Base-by-base conservation (phyloP, 2,329 filamentous ascomycete genomes). In the Hypoxylon sp. region DNA sequence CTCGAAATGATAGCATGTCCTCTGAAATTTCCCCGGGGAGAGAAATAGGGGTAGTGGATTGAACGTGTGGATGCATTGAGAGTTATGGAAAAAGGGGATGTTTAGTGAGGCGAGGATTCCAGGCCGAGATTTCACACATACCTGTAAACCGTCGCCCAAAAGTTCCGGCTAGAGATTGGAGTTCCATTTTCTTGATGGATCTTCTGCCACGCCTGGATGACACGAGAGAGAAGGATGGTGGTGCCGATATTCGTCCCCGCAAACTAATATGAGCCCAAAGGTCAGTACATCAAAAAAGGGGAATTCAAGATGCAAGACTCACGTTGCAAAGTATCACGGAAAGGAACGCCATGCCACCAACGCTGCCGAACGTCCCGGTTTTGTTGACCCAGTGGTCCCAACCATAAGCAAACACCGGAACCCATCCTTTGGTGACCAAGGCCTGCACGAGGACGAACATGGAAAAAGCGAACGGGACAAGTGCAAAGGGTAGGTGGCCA, bases 381-480 rank as follows among this genome's bases (percentile, higher is more conserved):
- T 86, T 90, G 8, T 83, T 79, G 0, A 92, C 90, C 91, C 91
- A 93, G 55, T 91, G 87, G 63, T 92, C 86, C 91, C 91, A 93
- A 1, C 91, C 91, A 55, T 91, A 83, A 0, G 91, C 91, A 72
- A 93, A 93, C 0, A 93, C 89, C 0, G 86, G 85, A 0, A 93
- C 88, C 91, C 91, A 93, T 10, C 91, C 91, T 69, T 91, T 93
- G 0, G 89, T 92, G 0, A 92, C 91, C 1, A 93, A 79, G 0
- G 86, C 90, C 74, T 93, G 91, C 0, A 93, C 91, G 0, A 93
- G 84, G 8, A 93, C 84, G 68, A 93, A 93, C 91, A 93, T 93
- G 67, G 86, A 84, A 62, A 93, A 89, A 0, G 91, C 88, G 73
- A 93, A 93, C 0, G 91, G 91, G 0, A 93, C 83, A 0, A 93